Conservation (phyloP, 495 filamentous ascomycete genomes). For the Penicillium pulvis region DNA sequence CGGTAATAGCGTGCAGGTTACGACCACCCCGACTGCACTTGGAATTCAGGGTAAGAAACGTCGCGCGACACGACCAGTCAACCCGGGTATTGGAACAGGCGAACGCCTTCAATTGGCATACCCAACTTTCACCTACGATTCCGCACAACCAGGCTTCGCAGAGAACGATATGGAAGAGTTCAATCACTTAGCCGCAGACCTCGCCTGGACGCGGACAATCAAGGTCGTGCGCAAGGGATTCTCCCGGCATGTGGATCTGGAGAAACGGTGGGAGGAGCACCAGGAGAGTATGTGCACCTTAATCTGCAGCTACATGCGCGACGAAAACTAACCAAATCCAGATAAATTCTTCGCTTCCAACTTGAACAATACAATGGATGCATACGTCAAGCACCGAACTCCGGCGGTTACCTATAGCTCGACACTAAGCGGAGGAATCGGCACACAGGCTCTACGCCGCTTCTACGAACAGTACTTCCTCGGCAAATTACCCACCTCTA, state of each 20-base stretch:
- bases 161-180: conserved; percentile 54
- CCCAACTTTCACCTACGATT: conserved; percentile 51
- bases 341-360: conserved; percentile 51
- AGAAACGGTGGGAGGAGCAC: conserved; percentile 61
- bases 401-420: conserved; percentile 60
- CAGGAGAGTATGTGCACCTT: conserved; percentile 34
- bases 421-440: conserved; percentile 73
- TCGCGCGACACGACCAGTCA: conserved; percentile 48
- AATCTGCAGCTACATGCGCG: not conserved
- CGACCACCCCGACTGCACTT: conserved; percentile 51
- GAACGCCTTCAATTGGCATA: conserved; percentile 43
- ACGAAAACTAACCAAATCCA: conserved; percentile 13
- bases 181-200: conserved; percentile 50
- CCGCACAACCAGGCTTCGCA: conserved; percentile 58
- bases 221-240: conserved; percentile 57
- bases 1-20: conserved; percentile 46
- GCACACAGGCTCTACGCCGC: conserved; percentile 59
- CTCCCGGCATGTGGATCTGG: conserved; percentile 58
- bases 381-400: conserved; percentile 49
- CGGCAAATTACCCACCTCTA: conserved; percentile 65
- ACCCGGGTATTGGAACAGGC: conserved; percentile 57
- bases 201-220: conserved; percentile 61
- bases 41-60: conserved; percentile 64
- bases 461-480: conserved; percentile 82
- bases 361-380: conserved; percentile 51